Percentiles rank a stretch among this genome's conserved stretches.
Conservation (phyloP, 768 basidiomycete species). For the Chiua virens region DNA sequence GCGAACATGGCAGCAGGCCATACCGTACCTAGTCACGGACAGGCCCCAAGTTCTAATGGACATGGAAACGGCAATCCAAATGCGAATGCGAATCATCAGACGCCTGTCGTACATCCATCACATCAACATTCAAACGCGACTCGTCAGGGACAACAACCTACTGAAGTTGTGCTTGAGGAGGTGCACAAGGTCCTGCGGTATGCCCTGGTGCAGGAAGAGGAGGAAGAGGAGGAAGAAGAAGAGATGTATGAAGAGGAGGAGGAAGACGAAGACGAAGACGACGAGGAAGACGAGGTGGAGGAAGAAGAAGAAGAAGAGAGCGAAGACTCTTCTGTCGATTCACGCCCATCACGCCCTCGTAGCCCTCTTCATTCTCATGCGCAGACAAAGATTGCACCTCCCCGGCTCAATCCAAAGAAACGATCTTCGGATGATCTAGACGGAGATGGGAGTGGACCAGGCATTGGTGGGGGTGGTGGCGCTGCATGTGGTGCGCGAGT, state of each 20-base stretch:
- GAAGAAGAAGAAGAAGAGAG: conserved; percentile 26
- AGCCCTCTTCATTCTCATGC: neutral
- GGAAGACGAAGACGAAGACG: conserved; percentile 29
- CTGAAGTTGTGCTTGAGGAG: conserved; percentile 29
- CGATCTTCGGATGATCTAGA: conserved; percentile 41
- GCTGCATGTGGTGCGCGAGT: conserved; percentile 8
- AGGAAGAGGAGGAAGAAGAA: conserved; percentile 34
- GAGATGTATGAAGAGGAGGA: conserved; percentile 17
- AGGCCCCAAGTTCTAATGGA: conserved; percentile 9
- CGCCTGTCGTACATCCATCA: neutral
- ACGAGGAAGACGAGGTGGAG: conserved; percentile 27
- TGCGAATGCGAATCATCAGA: conserved; percentile 5
- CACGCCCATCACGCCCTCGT: conserved; percentile 7
- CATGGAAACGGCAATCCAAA: neutral
- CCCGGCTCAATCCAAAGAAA: conserved; percentile 30
- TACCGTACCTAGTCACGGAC: conserved; percentile 30
- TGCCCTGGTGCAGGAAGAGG: conserved; percentile 26
- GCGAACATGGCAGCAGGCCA: conserved; percentile 47
- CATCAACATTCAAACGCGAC: conserved; percentile 4
- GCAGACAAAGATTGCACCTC: conserved; percentile 12
- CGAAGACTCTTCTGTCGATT: conserved; percentile 20
- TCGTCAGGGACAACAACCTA: conserved; percentile 10
- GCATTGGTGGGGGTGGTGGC: neutral
- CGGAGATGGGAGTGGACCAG: conserved; percentile 14
- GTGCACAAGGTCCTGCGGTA: conserved; percentile 19